Evolutionary conservation across 73 alveolate genomes (phyloP), one percentile per base, ranked within the genome.

Genomic region (Paramecium sexaurelia): DNA sequence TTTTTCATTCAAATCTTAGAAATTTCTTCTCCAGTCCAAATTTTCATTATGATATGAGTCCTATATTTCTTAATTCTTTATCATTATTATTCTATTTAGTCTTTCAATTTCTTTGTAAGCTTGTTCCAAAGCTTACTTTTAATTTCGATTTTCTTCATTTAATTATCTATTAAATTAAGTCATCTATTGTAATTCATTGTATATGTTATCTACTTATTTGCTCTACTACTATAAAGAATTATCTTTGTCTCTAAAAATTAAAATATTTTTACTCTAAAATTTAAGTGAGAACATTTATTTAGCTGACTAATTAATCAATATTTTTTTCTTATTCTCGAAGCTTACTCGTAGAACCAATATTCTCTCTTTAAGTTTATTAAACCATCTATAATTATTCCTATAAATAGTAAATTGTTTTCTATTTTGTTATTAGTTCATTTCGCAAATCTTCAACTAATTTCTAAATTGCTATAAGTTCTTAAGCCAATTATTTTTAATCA

Each of bases 21-120:
- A 78, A 43, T 78, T 78, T 13, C 90, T 32, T 78, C 55, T 78
- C 90, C 90, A 78, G 41, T 78, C 90, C 15, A 29, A 41, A 41
- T 37, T 78, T 22, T 39, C 68, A 43, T 24, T 78, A 24, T 33
- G 57, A 73, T 33, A 73, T 1, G 43, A 20, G 7, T 78, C 90
- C 22, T 78, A 43, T 11, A 78, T 24, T 78, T 78, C 90, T 40
- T 37, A 78, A 24, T 78, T 40, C 7, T 40, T 78, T 1, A 29
- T 29, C 26, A 78, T 33, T 5, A 78, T 37, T 15, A 78, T 33
- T 43, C 55, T 78, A 43, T 78, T 78, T 26, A 78, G 41, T 78
- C 90, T 78, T 6, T 78, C 90, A 1, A 78, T 45, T 45, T 78
- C 90, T 43, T 43, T 78, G 17, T 78, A 78, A 19, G 61, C 11